Evolutionary conservation across 371 early-diverging fungal genomes (phyloP).

Genomic region (Dipsacomyces acuminosporus): DNA sequence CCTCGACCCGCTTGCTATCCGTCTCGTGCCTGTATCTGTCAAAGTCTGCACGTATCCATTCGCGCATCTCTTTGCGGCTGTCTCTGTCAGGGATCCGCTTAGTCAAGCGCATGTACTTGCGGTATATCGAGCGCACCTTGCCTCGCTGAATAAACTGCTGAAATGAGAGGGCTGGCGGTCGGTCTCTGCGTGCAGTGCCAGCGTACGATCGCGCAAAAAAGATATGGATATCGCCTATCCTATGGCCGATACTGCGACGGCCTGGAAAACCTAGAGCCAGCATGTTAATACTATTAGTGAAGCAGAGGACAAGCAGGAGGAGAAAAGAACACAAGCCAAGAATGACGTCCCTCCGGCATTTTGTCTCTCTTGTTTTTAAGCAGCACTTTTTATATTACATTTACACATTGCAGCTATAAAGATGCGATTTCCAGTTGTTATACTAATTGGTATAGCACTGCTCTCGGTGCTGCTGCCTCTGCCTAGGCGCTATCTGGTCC

Average conservation of each 20-base stretch:
- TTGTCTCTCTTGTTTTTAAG: neutral
- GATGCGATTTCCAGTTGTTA: constrained; percentile 33
- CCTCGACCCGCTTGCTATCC: constrained; percentile 27
- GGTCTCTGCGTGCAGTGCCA: no score
- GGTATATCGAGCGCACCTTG: constrained; percentile 36
- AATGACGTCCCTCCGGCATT: no score
- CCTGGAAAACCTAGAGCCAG: no score
- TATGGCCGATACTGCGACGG: no score
- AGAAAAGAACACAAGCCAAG: no score
- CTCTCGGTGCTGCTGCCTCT: constrained; percentile 30
- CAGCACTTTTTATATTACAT: neutral
- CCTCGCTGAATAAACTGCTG: constrained; percentile 42
- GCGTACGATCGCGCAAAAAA: no score
- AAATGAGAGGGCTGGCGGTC: constrained; percentile 16
- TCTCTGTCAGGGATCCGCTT: constrained; percentile 26
- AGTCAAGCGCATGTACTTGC: constrained; percentile 41
- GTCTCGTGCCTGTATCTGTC: constrained; percentile 23
- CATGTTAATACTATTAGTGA: neutral
- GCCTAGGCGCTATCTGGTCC: constrained; percentile 9
- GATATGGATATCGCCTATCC: no score
- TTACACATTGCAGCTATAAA: neutral
- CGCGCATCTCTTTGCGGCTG: constrained; percentile 21
- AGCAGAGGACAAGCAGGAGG: no score
- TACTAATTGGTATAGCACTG: constrained; percentile 12
- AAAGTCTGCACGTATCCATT: constrained; percentile 39